Evolutionary conservation across 1,284 basidiomycete species (phyloP), one percentile per base, ranked within the genome.

Genomic region (Apiotrichum domesticum): DNA sequence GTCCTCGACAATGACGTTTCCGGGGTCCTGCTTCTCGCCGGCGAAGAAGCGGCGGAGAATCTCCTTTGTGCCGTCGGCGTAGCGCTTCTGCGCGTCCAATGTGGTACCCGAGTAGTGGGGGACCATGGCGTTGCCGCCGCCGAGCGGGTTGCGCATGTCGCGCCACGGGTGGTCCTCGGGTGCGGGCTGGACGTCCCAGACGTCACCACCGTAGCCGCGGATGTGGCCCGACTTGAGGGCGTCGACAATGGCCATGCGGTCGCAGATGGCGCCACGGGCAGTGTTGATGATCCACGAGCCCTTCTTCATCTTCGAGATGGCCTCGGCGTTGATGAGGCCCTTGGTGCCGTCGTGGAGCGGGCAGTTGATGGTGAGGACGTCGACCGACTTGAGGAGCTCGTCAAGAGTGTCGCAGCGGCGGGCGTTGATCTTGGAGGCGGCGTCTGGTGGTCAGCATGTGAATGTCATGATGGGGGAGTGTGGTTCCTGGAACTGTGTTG

Each of bases 211-310:
- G 72, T 86, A 85, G 6, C 83, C 89, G 58, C 77, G 74, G 57
- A 94, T 73, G 51, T 89, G 87, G 14, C 93, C 93, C 54, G 81
- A 85, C 77, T 84, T 82, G 61, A 97, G 76, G 9, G 92, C 90
- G 1, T 77, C 84, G 9, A 85, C 85, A 58, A 96, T 85, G 47
- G 85, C 90, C 62, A 90, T 82, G 63, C 85, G 85, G 78, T 91
- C 86, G 74, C 87, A 90, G 70, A 97, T 93, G 51, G 93, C 93
- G 47, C 93, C 93, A 67, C 91, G 89, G 45, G 92, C 92, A 35
- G 91, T 94, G 83, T 95, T 94, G 72, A 95, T 85, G 65, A 94
- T 82, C 87, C 88, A 93, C n/a, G 87, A 82, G 50, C 81, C 82
- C 70, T 88, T 87, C 83, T 97, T 96, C 84, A 96, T 89, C 79